Base-by-base conservation (phyloP, 1,284 basidiomycete species). In the Puccinia horiana region DNA sequence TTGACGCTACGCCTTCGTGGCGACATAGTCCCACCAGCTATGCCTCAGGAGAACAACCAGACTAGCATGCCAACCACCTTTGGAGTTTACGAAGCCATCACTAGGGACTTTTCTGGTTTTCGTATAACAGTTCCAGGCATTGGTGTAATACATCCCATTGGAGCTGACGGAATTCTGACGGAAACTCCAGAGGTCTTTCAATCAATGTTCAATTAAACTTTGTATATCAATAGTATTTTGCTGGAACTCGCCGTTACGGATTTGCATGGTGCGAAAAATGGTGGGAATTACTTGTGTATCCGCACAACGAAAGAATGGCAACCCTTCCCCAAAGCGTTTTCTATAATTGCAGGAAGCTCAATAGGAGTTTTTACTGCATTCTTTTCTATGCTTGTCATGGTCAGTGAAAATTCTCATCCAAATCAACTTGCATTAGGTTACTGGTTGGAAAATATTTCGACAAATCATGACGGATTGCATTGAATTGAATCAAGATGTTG, bases 301-400 rank as follows among this genome's bases (percentile, higher is more conserved):
- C 29, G 32, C 58, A 61, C 58, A 4, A 61, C 26, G n/a, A 61
- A 61, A 61, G 58, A 61, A 61, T 61, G 58, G 58, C 58, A 61
- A 12, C 26, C 58, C 29, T 14, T 35, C n/a, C 58, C 32, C 26
- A 61, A 61, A 18, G 29, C 29, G 16, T n/a, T 61, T 61, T 61
- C 58, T 29, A 26, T 61, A 5, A 61, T 26, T 26, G 58, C 29
- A 8, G 58, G 58, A 61, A 61, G 58, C 58, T 32, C 58, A 61
- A 29, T 61, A 26, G 58, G 26, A 32, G 58, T 61, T 4, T 61
- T 61, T 26, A 18, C 58, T 26, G 58, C 58, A 4, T 61, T n/a
- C 32, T 61, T 61, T 5, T 11, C 58, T 35, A 26, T 61, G 29
- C 58, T 61, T 1, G 58, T 29, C 32, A 26, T 26, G 4, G 58